phyloP scores from a whole-genome alignment of 176 grass and related monocot genomes.

The Eremochloa ophiuroides region DNA sequence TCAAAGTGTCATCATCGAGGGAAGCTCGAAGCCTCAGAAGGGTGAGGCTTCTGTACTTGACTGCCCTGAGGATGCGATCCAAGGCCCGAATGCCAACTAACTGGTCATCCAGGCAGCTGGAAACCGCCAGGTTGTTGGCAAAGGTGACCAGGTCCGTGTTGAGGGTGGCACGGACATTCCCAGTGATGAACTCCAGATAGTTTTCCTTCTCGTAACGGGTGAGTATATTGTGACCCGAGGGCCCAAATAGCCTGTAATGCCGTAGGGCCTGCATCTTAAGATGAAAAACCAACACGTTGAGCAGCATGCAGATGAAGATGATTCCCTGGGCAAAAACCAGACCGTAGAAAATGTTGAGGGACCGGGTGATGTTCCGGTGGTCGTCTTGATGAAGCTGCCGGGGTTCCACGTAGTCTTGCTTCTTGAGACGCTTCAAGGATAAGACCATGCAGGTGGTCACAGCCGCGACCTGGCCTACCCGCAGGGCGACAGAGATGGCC shows the following conservation, averaged over 20 bases:
- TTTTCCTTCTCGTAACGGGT: background rate
- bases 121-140: conserved; percentile 9
- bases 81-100: background rate
- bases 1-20: background rate
- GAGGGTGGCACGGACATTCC: background rate
- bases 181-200: background rate
- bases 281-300: too few relatives aligned
- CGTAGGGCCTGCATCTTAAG: too few relatives aligned
- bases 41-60: background rate
- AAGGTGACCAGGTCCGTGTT: conserved; percentile 12
- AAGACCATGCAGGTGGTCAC: background rate
- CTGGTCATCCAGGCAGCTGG: background rate
- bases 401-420: conserved; percentile 4
- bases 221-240: background rate
- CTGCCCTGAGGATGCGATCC: background rate
- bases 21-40: background rate
- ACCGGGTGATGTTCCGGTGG: background rate
- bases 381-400: background rate
- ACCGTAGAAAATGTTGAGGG: conserved; percentile 27
- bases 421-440: background rate
- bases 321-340: conserved; percentile 12
- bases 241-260: too few relatives aligned
- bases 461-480: background rate
- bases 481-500: rapidly evolving
- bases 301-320: conserved; percentile 2